These are phyloP conservation scores for Mortierella hygrophila DNA, from an alignment of 192 early-diverging fungal genomes.

Conservation along the genomic window DNA sequence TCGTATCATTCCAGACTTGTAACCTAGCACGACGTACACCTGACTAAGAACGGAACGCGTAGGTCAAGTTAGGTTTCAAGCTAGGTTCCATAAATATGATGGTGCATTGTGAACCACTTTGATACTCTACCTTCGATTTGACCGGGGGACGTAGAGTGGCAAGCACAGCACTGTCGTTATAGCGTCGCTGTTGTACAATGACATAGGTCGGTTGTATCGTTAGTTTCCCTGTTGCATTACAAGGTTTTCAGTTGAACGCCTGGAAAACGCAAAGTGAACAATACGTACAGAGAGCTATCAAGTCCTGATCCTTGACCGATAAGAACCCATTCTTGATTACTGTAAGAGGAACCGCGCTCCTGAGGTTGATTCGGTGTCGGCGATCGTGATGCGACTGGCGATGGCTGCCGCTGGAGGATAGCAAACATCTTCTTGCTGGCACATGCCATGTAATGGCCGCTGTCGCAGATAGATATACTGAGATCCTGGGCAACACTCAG, in stretches of 20 bases:
- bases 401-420: constrained; percentile 24
- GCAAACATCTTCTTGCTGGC: constrained; percentile 53
- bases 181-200: constrained; percentile 46
- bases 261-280: neutral
- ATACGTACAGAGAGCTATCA: constrained; percentile 49
- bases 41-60: constrained; percentile 42
- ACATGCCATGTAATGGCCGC: constrained; percentile 46
- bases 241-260: neutral
- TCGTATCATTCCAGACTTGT: constrained; percentile 67
- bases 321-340: constrained; percentile 31
- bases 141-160: constrained; percentile 64
- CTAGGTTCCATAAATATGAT: neutral
- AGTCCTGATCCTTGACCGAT: constrained; percentile 64
- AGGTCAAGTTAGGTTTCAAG: neutral
- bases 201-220: neutral
- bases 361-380: neutral
- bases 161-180: constrained; percentile 66
- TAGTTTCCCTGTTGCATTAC: neutral
- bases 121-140: constrained; percentile 54
- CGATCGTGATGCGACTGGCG: neutral
- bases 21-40: constrained; percentile 65
- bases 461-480: constrained; percentile 41
- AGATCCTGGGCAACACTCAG: constrained; percentile 51
- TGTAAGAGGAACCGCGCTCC: neutral
- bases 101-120: neutral